Percentiles rank a stretch among this genome's conserved stretches.
These are phyloP conservation scores for Albugo laibachii DNA, from an alignment of 352 stramenopile genomes.

Conservation along the genomic window DNA sequence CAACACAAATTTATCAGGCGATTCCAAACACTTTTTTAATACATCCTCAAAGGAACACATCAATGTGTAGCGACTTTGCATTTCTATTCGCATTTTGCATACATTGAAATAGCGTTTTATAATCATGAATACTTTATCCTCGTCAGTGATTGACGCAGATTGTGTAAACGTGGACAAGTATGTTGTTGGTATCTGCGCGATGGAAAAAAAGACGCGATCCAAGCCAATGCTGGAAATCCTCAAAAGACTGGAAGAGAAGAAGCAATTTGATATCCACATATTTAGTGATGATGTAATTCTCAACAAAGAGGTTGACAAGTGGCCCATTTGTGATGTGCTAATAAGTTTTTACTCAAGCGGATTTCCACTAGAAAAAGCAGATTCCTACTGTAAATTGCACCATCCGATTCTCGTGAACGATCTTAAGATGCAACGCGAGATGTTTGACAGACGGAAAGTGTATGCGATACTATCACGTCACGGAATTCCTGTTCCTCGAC, in stretches of 20 bases:
- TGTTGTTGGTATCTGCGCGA: conserved; percentile 93
- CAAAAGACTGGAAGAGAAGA: conserved; percentile 76
- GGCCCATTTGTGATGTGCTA: conserved; percentile 91
- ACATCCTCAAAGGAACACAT: too few relatives aligned
- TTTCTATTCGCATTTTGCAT: too few relatives aligned
- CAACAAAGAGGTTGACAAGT: conserved; percentile 85
- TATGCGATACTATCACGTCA: conserved; percentile 90
- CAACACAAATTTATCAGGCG: too few relatives aligned
- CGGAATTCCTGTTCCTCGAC: conserved; percentile 91
- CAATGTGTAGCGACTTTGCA: too few relatives aligned
- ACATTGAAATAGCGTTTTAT: too few relatives aligned
- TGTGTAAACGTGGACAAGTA: conserved; percentile 14
- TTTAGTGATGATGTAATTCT: conserved; percentile 97
- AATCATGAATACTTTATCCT: too few relatives aligned
- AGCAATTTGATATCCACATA: conserved; percentile 92
- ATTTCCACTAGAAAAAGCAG: conserved; percentile 94
- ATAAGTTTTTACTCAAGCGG: conserved; percentile 98
- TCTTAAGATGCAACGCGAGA: conserved; percentile 88
- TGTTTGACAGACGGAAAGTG: conserved; percentile 91
- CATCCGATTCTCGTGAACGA: conserved; percentile 97
- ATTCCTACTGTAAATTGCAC: conserved; percentile 90
- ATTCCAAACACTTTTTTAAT: too few relatives aligned
- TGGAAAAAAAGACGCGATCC: conserved; percentile 96
- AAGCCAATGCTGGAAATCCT: conserved; percentile 97
- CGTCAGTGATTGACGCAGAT: too few relatives aligned